Base-by-base conservation (phyloP, 768 basidiomycete species). In the Coprinopsis strossmayeri region DNA sequence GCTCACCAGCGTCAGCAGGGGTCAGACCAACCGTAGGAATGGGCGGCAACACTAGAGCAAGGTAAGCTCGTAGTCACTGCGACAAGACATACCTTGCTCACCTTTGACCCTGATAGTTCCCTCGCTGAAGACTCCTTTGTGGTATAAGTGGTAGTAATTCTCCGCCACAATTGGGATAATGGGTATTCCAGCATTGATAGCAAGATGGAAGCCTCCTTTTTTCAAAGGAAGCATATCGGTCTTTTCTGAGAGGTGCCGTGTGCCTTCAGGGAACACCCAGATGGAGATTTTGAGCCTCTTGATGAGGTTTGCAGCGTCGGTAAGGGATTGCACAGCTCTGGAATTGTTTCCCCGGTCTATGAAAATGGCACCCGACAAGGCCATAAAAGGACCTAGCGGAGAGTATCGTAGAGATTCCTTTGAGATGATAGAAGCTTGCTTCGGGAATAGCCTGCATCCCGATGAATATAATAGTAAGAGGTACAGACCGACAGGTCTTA, bases 211-310 rank as follows among this genome's bases (percentile, higher is more conserved):
- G 2, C 92, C 94, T 34, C 96, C 96, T 66, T 97, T 99, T 75
- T 99, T 99, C 73, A 99, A 84, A 2, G 91, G 86, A 3, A 88
- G 73, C 62, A 99, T 67, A 26, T 78, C 75, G 5, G 86, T 77
- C 26, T 73, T 67, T 53, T 82, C 71, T 18, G 76, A 74, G 49
- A 77, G 77, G 37, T 90, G 81, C 28, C 95, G 81, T 10, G 96
- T 99, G 25, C 96, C 96, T 69, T 98, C 96, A 0, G 95, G 91
- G 68, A 91, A 98, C 66, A 99, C 82, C 87, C 91, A 95, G 40
- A 98, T 67, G 13, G 91, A 91, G 15, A 87, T 74, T 53, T 78
- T 67, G 30, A 69, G 64, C 26, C 63, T 57, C 68, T 87, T 88
- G 83, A 98, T 90, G 34, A 76, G 71, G 56, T 86, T 75, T 1